Evolutionary conservation across 139 green algal genomes (phyloP).

Genomic region (Chlorella sorokiniana): DNA sequence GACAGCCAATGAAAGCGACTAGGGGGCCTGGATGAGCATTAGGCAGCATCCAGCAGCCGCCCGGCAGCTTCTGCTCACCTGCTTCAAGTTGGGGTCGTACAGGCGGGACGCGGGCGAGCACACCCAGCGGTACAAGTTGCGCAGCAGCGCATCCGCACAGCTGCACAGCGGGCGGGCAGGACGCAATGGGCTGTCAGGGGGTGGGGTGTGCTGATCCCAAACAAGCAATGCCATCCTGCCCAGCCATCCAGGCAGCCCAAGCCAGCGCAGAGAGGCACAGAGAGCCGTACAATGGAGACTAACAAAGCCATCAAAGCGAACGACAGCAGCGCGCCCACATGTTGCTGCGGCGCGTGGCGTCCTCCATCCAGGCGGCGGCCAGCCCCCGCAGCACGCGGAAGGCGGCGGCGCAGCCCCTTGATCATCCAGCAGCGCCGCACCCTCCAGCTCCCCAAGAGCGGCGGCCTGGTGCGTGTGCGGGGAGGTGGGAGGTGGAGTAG

Average conservation of each 20-base stretch:
- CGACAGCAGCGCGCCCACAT: conserved; percentile 40
- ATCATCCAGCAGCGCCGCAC: conserved; percentile 53
- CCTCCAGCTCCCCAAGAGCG: conserved; percentile 75
- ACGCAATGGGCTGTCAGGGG: not conserved
- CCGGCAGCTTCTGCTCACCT: conserved; percentile 23
- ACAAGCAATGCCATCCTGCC: too few species aligned
- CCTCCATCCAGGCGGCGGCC: conserved; percentile 73
- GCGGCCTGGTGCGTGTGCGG: conserved; percentile 58
- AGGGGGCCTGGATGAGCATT: too few species aligned
- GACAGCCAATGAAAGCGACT: too few species aligned
- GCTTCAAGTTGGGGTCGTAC: conserved; percentile 75
- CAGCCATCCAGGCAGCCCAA: too few species aligned
- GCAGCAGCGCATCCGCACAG: conserved; percentile 73
- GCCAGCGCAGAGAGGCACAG: too few species aligned
- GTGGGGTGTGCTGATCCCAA: too few species aligned
- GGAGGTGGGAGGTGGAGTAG: too few species aligned
- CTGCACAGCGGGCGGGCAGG: conserved; percentile 27
- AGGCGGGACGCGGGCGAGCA: conserved; percentile 62
- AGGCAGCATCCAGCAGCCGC: too few species aligned
- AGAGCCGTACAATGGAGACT: too few species aligned
- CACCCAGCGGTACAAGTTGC: conserved; percentile 88
- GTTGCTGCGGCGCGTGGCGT: conserved; percentile 72
- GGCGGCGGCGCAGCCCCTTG: conserved; percentile 42
- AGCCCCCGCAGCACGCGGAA: conserved; percentile 76
- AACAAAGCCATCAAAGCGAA: too few species aligned